Base-by-base conservation (phyloP, 306 rosid genomes). In the Rosa multiflora region DNA sequence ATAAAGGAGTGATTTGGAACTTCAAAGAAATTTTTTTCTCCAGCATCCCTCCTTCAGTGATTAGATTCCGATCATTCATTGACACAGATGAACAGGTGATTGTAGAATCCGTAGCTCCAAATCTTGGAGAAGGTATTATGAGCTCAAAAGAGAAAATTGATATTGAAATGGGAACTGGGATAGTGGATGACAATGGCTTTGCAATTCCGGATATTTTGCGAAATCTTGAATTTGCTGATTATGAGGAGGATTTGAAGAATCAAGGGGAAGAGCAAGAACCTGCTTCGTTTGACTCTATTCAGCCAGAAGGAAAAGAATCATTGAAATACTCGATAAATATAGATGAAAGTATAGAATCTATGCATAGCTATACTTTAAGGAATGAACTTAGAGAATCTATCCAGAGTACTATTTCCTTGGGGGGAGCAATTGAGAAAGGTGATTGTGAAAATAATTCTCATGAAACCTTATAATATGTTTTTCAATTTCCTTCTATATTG, bases 91-190 rank as follows among this genome's bases (percentile, higher is more conserved):
- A 88, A 26, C 84, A 82, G 56, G 77, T 73, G 74, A 80, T 37
- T 70, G 83, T 29, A 32, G 86, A 73, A 15, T 63, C 87, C 3
- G 21, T 77, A 86, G 82, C 88, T 78, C 86, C 96, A 52, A 80
- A 87, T 84, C 63, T 37, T 35, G 78, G 17, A 11, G 87, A 84
- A 4, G 88, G 86, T 70, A 40, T 82, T 73, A 71, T 79, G 79
- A 86, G 85, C 46, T 79, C 94, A 6, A 87, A 91, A 85, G 94
- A 85, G 87, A 95, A 92, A 83, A 80, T 86, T 76, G 98, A 95
- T 80, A 71, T 91, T 79, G 99, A 95, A 83, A 88, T 83, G 95
- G 98, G 98, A 86, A 80, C 86, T 59, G 86, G 67, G 87, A 70
- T 14, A 72, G 76, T 81, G 5, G 94, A 88, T 75, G 85, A 89